These are phyloP conservation scores for Microsporum audouinii DNA, from an alignment of 2,329 filamentous ascomycete genomes.

Conservation along the genomic window DNA sequence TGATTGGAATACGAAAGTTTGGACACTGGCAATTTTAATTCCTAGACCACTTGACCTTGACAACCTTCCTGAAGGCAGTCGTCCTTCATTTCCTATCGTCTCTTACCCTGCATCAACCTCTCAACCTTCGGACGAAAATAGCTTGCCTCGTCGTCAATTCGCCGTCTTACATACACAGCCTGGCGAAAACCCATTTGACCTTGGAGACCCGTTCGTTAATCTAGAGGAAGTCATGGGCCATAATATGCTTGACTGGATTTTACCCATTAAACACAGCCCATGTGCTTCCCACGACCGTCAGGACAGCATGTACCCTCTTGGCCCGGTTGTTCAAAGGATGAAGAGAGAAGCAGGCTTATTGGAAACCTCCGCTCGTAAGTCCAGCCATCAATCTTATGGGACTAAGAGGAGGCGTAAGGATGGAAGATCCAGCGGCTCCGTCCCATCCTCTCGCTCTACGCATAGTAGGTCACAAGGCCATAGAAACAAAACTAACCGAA, in stretches of 20 bases:
- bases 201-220: constrained; percentile 55
- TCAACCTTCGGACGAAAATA: constrained; percentile 5
- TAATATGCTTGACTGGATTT: constrained; percentile 60
- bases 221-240: constrained; percentile 70
- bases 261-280: constrained; percentile 65
- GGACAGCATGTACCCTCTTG: constrained; percentile 58
- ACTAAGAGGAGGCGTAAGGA: constrained; percentile 1
- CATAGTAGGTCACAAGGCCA: neutral
- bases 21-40: constrained; percentile 64
- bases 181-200: constrained; percentile 76
- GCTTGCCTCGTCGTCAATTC: constrained; percentile 50
- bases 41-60: constrained; percentile 35
- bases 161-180: constrained; percentile 62
- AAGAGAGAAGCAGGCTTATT: constrained; percentile 34
- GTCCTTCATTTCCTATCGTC: constrained; percentile 29
- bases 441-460: neutral
- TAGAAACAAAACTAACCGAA: neutral
- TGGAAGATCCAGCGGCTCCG: neutral
- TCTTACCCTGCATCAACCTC: constrained; percentile 19
- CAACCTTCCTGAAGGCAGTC: constrained; percentile 28
- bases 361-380: neutral
- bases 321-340: constrained; percentile 48
- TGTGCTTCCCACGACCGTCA: constrained; percentile 56
- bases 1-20: constrained; percentile 47
- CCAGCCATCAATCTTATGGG: neutral